Conservation (phyloP, 257 asterid genomes). For the Primulina eburnea region DNA sequence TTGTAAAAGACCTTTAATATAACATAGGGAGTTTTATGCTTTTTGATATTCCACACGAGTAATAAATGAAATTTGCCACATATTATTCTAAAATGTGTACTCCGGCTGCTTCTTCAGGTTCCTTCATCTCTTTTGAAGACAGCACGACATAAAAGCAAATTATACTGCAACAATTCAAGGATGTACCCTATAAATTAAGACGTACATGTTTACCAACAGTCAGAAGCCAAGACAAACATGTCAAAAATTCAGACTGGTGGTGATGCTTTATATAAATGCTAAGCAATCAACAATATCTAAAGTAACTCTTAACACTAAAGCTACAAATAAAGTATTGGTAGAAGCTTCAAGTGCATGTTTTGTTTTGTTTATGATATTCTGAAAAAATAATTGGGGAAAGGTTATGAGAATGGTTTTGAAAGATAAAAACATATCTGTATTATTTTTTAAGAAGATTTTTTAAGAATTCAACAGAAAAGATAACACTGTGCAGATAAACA, state of each 20-base stretch:
- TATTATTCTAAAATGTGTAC: slow-evolving; percentile 2
- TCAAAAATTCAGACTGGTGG: neutral
- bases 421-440: too few species aligned
- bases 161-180: neutral
- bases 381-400: too few species aligned
- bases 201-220: neutral
- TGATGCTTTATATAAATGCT: slow-evolving; percentile 3
- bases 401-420: too few species aligned
- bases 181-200: neutral
- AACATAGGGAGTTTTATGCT: too few species aligned
- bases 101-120: neutral
- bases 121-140: slow-evolving; percentile 10
- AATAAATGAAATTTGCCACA: too few species aligned
- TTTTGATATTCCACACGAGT: too few species aligned
- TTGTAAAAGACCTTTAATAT: too few species aligned
- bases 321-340: neutral
- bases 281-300: neutral
- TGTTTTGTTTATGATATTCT: too few species aligned
- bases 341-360: neutral
- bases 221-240: slow-evolving; percentile 12
- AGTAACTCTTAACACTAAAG: slow-evolving; percentile 10
- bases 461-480: slow-evolving; percentile 16
- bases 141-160: neutral
- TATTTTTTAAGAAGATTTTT: too few species aligned
- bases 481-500: neutral